Evolutionary conservation across 2,329 filamentous ascomycete genomes (phyloP).

Genomic region (Chaetomium sp.): DNA sequence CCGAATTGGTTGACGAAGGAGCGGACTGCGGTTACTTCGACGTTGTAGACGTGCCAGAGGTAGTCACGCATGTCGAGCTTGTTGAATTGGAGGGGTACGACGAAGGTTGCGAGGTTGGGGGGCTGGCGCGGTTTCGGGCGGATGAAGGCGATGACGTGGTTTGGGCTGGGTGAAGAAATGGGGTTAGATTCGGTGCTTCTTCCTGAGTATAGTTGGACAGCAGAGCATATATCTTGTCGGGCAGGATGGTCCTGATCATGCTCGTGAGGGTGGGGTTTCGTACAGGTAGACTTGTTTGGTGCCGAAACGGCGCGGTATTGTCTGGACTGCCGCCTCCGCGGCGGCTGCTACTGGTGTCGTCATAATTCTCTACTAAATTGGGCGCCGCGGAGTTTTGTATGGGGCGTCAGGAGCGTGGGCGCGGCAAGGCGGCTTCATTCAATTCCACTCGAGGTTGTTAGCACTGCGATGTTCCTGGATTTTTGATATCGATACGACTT

Average conservation of each 20-base stretch:
- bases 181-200: not conserved
- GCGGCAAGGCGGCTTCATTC: too few relatives aligned
- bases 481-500: too few relatives aligned
- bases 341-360: conserved; percentile 25
- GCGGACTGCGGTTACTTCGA: conserved; percentile 66
- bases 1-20: conserved; percentile 69
- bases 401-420: too few relatives aligned
- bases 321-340: conserved; percentile 32
- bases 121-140: conserved; percentile 62
- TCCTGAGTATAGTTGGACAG: too few relatives aligned
- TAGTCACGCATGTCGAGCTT: conserved; percentile 97
- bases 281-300: conserved; percentile 52
- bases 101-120: conserved; percentile 79
- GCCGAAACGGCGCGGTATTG: conserved; percentile 35
- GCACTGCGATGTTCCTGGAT: too few relatives aligned
- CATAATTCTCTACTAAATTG: conserved; percentile 8
- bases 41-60: conserved; percentile 76
- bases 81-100: conserved; percentile 84
- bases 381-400: too few relatives aligned
- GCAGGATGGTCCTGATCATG: not conserved
- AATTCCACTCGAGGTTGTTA: too few relatives aligned
- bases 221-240: too few relatives aligned
- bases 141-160: conserved; percentile 73
- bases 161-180: conserved; percentile 52
- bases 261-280: conserved; percentile 20